Evolutionary conservation across 345 rosid species (phyloP).

Genomic region (Eucalyptus sideroxylon): DNA sequence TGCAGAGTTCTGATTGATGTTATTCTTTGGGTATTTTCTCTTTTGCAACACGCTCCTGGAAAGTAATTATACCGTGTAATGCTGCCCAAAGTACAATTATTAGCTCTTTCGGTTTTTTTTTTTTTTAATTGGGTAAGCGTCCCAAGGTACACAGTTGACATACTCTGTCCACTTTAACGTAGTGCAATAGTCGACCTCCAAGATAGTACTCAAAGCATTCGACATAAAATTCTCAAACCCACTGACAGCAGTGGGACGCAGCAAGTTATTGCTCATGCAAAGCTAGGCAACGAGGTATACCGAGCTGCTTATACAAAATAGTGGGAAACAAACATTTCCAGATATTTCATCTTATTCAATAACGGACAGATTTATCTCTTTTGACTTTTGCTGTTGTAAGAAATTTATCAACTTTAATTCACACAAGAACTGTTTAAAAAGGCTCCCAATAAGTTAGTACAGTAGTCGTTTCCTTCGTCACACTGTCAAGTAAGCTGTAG

Average conservation of each 20-base stretch:
- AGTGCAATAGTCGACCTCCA: background rate
- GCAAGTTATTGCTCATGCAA: background rate
- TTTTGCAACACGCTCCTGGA: background rate
- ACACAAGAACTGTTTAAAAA: background rate
- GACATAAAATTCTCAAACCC: background rate
- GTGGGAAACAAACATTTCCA: background rate
- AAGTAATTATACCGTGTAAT: background rate
- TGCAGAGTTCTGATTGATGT: conserved; percentile 1
- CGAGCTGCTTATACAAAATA: background rate
- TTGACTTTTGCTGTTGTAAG: background rate
- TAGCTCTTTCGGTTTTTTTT: background rate
- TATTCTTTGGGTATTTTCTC: background rate
- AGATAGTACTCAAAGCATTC: background rate
- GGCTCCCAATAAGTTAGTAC: background rate
- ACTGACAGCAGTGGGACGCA: background rate
- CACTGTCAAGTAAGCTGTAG: background rate
- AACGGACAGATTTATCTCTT: background rate
- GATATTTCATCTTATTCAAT: background rate
- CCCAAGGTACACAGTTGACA: background rate
- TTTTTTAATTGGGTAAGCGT: background rate
- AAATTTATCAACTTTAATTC: background rate
- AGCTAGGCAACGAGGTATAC: background rate
- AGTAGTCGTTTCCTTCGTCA: background rate
- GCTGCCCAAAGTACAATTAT: background rate
- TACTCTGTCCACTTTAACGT: background rate